Evolutionary conservation across 768 basidiomycete species (phyloP).

Genomic region (Hydnomerulius pinastri): DNA sequence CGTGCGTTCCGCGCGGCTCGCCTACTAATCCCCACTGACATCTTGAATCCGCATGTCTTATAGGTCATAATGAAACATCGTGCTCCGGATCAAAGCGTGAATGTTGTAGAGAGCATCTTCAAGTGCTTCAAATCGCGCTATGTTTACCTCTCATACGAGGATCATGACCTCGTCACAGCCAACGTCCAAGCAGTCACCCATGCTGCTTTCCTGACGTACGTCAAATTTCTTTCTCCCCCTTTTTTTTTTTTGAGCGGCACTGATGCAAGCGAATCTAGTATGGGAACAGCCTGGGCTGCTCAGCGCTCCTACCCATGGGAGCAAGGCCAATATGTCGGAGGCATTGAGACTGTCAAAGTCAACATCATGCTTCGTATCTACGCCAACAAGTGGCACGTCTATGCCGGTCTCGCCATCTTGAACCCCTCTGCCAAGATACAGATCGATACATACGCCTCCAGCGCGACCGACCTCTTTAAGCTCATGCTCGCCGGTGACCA

Average conservation of each 20-base stretch:
- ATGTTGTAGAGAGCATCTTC: constrained; percentile 81
- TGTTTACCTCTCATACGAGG: constrained; percentile 93
- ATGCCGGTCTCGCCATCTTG: constrained; percentile 96
- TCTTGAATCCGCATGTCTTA: background rate
- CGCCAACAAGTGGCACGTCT: constrained; percentile 98
- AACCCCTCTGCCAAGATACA: constrained; percentile 88
- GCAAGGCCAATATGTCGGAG: constrained; percentile 90
- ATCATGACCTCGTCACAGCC: constrained; percentile 94
- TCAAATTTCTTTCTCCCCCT: background rate
- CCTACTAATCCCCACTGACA: background rate
- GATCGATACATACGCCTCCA: constrained; percentile 88
- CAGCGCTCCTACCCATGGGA: constrained; percentile 91
- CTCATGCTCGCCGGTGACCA: constrained; percentile 77
- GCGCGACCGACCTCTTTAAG: constrained; percentile 89
- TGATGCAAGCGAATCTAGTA: constrained; percentile 49
- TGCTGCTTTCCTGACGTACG: constrained; percentile 92
- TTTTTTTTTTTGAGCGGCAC: no score
- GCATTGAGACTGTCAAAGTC: constrained; percentile 95
- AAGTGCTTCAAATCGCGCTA: constrained; percentile 78
- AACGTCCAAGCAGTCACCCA: constrained; percentile 99
- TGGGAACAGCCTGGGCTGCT: constrained; percentile 96
- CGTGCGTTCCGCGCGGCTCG: constrained; percentile 44
- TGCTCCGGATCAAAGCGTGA: constrained; percentile 69
- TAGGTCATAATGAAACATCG: constrained; percentile 91
- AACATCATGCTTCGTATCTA: constrained; percentile 97